Percentiles rank a stretch among this genome's conserved stretches.
Evolutionary conservation across 176 grass and related monocot genomes (phyloP).

Genomic region (Oropetium thomaeum): DNA sequence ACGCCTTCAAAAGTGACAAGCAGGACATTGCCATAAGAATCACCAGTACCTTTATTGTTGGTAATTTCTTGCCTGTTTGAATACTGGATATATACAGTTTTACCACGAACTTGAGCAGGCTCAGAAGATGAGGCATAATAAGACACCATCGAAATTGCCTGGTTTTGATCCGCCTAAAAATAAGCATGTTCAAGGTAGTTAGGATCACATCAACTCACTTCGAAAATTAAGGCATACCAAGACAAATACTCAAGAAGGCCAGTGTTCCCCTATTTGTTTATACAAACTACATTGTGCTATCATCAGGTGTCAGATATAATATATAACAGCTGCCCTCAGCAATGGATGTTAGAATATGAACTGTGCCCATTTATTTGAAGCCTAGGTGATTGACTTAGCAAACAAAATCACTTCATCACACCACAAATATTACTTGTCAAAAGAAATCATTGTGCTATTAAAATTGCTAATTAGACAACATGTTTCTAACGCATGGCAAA

Average conservation of each 20-base stretch:
- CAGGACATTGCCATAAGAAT: constrained; percentile 80
- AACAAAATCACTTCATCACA: not conserved
- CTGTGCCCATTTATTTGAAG: too few species aligned
- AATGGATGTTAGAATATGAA: not conserved
- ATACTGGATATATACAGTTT: constrained; percentile 96
- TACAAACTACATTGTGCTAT: not conserved
- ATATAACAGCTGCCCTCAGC: not conserved
- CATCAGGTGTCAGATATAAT: not conserved
- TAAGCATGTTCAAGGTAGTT: constrained; percentile 19
- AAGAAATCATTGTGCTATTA: not conserved
- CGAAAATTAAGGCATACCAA: not conserved
- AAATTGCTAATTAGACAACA: not conserved
- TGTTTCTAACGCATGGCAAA: not conserved
- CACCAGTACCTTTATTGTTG: constrained; percentile 78
- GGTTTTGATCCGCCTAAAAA: constrained; percentile 83
- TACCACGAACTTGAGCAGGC: constrained; percentile 91
- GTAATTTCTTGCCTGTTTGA: constrained; percentile 96
- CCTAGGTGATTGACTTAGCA: not conserved
- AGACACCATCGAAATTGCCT: constrained; percentile 93
- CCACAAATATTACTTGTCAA: not conserved
- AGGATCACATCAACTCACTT: constrained; percentile 8
- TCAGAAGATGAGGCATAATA: constrained; percentile 88
- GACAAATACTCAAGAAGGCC: not conserved
- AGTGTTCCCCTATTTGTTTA: too few species aligned
- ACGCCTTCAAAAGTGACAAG: constrained; percentile 91